Evolutionary conservation across 306 rosid genomes (phyloP).

Genomic region (Chamaecrista fasciculata): DNA sequence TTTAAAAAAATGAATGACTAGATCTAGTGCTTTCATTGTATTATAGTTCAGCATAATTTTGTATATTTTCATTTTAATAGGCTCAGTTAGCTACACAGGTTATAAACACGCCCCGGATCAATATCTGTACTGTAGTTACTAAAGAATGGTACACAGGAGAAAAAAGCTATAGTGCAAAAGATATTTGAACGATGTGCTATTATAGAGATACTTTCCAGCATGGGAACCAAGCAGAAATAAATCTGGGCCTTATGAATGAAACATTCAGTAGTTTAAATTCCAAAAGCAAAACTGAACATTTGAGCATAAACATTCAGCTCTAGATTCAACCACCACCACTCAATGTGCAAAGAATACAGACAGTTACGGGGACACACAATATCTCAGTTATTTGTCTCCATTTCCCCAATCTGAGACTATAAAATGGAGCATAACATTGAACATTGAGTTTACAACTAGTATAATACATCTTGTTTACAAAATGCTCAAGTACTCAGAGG

Average conservation of each 20-base stretch:
- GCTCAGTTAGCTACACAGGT: too few species aligned
- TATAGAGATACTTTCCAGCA: background rate
- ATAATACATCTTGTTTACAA: slow-evolving; percentile 19
- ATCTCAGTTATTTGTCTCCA: background rate
- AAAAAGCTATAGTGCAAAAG: background rate
- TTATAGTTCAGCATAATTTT: too few species aligned
- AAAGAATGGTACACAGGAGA: background rate
- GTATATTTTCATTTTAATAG: too few species aligned
- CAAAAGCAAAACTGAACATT: background rate
- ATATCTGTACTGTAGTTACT: too few species aligned
- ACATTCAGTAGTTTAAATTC: background rate
- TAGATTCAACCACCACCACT: background rate
- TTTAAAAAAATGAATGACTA: too few species aligned
- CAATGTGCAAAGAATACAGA: background rate
- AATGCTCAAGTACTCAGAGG: slow-evolving; percentile 7
- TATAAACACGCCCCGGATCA: too few species aligned
- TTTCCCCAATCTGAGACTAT: background rate
- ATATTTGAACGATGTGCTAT: background rate
- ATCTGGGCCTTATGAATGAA: background rate
- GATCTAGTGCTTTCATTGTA: too few species aligned
- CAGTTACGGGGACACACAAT: background rate
- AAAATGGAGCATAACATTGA: background rate
- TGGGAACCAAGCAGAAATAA: background rate
- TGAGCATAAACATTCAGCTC: background rate
- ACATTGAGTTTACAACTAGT: background rate